Conservation (phyloP, 2,329 filamentous ascomycete species). For the Myriosclerotinia curreyana region DNA sequence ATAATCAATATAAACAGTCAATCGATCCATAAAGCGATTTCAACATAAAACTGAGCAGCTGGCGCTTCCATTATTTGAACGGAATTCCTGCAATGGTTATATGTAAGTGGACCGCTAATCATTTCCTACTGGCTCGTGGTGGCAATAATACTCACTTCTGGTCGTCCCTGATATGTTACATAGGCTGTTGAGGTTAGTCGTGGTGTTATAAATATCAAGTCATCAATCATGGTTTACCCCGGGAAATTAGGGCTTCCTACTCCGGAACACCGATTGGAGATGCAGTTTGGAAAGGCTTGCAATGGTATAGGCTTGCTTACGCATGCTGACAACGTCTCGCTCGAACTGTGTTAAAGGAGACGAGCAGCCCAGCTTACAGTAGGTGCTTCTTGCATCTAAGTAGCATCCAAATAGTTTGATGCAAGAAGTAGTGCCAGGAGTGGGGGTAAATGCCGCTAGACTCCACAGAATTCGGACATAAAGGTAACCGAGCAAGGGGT, state of each 20-base stretch:
- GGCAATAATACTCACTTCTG: constrained; percentile 1
- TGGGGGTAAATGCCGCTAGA: no score
- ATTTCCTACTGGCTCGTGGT: not conserved
- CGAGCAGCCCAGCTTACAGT: no score
- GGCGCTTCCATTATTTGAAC: not conserved
- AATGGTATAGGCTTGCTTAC: not conserved
- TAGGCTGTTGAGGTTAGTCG: not conserved
- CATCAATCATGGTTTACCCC: no score
- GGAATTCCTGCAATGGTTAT: constrained; percentile 5
- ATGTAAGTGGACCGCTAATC: constrained; percentile 1
- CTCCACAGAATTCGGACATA: no score
- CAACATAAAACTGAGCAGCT: not conserved
- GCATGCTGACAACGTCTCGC: constrained; percentile 3
- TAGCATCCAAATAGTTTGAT: no score
- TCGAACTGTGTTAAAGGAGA: no score
- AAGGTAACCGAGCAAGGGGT: no score
- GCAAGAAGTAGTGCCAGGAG: no score
- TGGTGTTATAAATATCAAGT: no score
- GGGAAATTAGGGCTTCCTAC: no score
- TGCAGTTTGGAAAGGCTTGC: not conserved
- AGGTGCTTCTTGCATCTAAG: no score
- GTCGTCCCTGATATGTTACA: not conserved
- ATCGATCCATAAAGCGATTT: constrained; percentile 1
- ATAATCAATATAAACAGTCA: constrained; percentile 9
- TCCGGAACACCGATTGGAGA: not conserved